Percentiles rank a stretch among this genome's conserved stretches.
Evolutionary conservation across 2,329 filamentous ascomycete species (phyloP).

Genomic region (Clonostachys sp.): DNA sequence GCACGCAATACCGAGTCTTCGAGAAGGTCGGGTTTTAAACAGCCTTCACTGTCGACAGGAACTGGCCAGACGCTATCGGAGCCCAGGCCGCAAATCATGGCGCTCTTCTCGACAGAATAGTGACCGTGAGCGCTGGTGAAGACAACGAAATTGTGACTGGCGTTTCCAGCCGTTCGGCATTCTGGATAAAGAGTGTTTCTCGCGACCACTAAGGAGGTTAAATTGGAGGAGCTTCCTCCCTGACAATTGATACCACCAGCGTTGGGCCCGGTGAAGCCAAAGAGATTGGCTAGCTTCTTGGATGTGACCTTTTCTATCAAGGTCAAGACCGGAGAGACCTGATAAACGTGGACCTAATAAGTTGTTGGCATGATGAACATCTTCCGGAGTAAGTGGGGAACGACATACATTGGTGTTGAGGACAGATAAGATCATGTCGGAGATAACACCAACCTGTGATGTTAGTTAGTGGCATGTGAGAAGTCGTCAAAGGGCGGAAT

Average conservation of each 20-base stretch:
- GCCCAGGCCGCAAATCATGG: conserved; percentile 85
- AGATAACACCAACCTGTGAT: conserved; percentile 71
- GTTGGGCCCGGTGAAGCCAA: conserved; percentile 69
- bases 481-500: background rate
- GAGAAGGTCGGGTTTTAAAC: conserved; percentile 66
- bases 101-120: conserved; percentile 92
- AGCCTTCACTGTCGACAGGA: conserved; percentile 66
- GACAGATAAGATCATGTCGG: conserved; percentile 78
- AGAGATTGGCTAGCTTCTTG: conserved; percentile 66
- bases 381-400: background rate
- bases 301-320: conserved; percentile 84
- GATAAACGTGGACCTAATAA: conserved; percentile 75
- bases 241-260: conserved; percentile 73
- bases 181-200: conserved; percentile 80
- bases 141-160: conserved; percentile 62
- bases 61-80: conserved; percentile 68
- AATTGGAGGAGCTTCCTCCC: conserved; percentile 81
- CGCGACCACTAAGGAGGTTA: conserved; percentile 80
- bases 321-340: conserved; percentile 85
- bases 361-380: background rate
- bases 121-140: conserved; percentile 91
- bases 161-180: conserved; percentile 71
- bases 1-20: conserved; percentile 58
- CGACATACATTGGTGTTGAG: conserved; percentile 80
- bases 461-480: conserved; percentile 4